Base-by-base conservation (phyloP, 2,329 filamentous ascomycete genomes). In the Furcasterigmium furcatum region DNA sequence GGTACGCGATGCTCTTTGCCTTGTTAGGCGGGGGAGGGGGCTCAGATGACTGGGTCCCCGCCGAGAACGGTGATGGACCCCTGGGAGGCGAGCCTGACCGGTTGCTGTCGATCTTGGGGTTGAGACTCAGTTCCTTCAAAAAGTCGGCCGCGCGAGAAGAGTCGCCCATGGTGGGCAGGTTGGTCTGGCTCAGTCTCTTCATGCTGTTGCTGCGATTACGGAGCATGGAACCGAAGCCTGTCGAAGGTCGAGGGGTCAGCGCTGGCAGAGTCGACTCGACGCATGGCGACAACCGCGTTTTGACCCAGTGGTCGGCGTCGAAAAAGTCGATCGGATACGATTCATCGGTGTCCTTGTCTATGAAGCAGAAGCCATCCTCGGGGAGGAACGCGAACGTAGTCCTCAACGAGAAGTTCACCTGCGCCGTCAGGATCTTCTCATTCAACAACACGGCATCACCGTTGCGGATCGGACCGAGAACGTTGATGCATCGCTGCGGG, bases 381-480 rank as follows among this genome's bases (percentile, higher is more conserved):
- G 92, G 92, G 1, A 97, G 75, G 9, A 96, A 82, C 10, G 85
- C 82, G 58, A 88, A 96, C 35, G 84, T 91, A 0, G 91, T 95
- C 8, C 92, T 80, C 41, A 97, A 83, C 1, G 87, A 91, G 58
- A 97, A 96, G 66, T 95, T 95, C 55, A 96, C 91, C 59, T 94
- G 88, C 0, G 92, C 91, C 1, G 91, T 96, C 14, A 97, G 76
- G 1, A 96, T 86, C 53, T 89, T 88, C 50, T 91, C 91, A 57
- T 91, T 95, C 48, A 96, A 75, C 1, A 96, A 76, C 1, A 96
- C 91, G 16, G 91, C 88, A 59, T 97, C 91, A n/a, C 91, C 91
- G 56, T 95, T 92, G 29, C 91, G 84, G 12, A 97, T 65, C 1
- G 91, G 91, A 0, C 92, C 92, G 4, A 96, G 76, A 43, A 96